Conservation (phyloP, 768 basidiomycete species). For the Filobasidium floriforme region DNA sequence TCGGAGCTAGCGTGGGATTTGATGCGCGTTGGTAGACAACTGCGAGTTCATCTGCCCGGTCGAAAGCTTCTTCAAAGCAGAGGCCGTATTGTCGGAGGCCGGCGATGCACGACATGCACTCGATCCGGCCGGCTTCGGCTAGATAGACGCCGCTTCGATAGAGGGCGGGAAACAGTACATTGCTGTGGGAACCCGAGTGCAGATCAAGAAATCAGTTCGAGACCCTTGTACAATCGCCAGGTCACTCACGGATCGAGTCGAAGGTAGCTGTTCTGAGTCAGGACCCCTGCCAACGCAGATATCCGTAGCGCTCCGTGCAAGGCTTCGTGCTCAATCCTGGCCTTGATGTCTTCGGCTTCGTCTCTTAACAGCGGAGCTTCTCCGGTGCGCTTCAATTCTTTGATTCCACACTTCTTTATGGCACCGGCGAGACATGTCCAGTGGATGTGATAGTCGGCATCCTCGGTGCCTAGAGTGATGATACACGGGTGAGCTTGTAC, state of each 20-base stretch:
- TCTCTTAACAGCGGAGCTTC: constrained; percentile 54
- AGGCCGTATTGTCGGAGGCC: constrained; percentile 76
- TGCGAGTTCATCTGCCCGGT: constrained; percentile 55
- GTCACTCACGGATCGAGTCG: constrained; percentile 34
- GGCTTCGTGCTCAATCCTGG: constrained; percentile 54
- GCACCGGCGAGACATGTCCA: constrained; percentile 79
- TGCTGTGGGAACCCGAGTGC: constrained; percentile 57
- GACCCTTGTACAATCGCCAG: not conserved
- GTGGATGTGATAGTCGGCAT: constrained; percentile 84
- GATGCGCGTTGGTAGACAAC: not conserved
- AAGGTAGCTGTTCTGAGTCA: constrained; percentile 81
- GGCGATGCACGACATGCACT: constrained; percentile 72
- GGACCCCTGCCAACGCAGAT: constrained; percentile 70
- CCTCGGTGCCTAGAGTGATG: constrained; percentile 58
- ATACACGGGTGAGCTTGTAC: constrained; percentile 26
- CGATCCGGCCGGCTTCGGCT: constrained; percentile 71
- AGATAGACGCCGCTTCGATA: constrained; percentile 75
- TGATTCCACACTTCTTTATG: constrained; percentile 74
- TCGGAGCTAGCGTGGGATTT: not conserved
- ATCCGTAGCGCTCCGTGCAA: constrained; percentile 78
- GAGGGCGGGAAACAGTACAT: constrained; percentile 79
- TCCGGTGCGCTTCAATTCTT: constrained; percentile 50
- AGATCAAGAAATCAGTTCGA: not conserved
- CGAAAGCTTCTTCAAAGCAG: constrained; percentile 63
- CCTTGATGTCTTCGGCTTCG: constrained; percentile 47